Conservation (phyloP, 176 grass and related monocot genomes). For the Carex parvula region DNA sequence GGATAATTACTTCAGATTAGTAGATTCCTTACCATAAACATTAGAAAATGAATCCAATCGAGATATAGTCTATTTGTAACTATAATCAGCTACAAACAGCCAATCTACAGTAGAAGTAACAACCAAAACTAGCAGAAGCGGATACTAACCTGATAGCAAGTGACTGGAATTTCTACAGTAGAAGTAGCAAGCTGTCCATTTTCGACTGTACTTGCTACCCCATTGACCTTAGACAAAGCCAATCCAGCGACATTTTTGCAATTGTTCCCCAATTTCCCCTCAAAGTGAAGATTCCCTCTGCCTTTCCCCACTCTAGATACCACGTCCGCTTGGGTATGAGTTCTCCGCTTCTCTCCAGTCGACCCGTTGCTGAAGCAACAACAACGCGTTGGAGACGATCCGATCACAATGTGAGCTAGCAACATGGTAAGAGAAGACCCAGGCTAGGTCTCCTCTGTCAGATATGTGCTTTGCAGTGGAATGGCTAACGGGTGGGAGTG, state of each 20-base stretch:
- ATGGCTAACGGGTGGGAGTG: neutral
- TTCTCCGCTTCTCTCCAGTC: neutral
- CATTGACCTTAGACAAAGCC: conserved; percentile 38
- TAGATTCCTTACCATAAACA: conserved; percentile 2
- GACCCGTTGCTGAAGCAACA: conserved; percentile 14
- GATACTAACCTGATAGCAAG: conserved; percentile 75
- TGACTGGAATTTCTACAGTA: conserved; percentile 85
- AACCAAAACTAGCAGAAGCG: neutral
- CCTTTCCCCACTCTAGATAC: neutral
- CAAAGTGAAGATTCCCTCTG: neutral
- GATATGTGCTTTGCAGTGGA: neutral
- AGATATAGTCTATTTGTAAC: neutral
- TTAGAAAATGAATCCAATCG: neutral
- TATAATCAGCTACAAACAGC: neutral
- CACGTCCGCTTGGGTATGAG: neutral
- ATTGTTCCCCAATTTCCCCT: conserved; percentile 18
- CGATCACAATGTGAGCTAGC: conserved; percentile 31
- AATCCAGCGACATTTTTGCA: conserved; percentile 18
- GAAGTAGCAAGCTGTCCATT: conserved; percentile 27
- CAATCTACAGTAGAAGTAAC: neutral
- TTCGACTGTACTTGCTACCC: conserved; percentile 26
- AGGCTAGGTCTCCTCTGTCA: conserved; percentile 18
- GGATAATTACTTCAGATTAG: neutral
- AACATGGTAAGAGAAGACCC: conserved; percentile 36
- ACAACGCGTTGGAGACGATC: conserved; percentile 31